Evolutionary conservation across 2,329 filamentous ascomycete genomes (phyloP).

Genomic region (Beauveria bassiana): DNA sequence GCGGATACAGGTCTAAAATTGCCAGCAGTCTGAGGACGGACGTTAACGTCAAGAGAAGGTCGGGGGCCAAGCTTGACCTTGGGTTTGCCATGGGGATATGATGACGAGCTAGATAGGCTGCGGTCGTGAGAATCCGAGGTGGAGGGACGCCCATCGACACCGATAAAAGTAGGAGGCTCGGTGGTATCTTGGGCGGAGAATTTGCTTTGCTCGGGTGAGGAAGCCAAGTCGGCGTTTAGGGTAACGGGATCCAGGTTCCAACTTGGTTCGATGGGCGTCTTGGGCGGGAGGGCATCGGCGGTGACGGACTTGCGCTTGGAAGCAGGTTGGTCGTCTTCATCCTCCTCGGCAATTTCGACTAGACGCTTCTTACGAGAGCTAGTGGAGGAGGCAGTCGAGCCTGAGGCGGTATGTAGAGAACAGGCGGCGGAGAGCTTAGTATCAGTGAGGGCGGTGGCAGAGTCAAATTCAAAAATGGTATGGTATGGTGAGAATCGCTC

Average conservation of each 20-base stretch:
- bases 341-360: conserved; percentile 91
- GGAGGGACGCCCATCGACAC: conserved; percentile 34
- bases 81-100: conserved; percentile 53
- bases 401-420: conserved; percentile 79
- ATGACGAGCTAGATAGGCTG: conserved; percentile 33
- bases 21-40: conserved; percentile 53
- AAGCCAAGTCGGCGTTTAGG: conserved; percentile 44
- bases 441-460: conserved; percentile 75
- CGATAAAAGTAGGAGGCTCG: conserved; percentile 45
- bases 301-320: conserved; percentile 51
- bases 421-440: conserved; percentile 81
- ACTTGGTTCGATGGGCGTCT: conserved; percentile 21
- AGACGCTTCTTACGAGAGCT: conserved; percentile 71
- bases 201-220: conserved; percentile 39
- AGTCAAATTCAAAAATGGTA: conserved; percentile 68
- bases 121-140: conserved; percentile 39
- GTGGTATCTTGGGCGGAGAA: conserved; percentile 39
- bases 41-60: conserved; percentile 60
- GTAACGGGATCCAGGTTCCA: conserved; percentile 31
- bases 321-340: conserved; percentile 63
- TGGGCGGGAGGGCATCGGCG: conserved; percentile 31
- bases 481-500: conserved; percentile 79
- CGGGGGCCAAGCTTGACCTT: conserved; percentile 87
- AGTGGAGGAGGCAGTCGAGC: conserved; percentile 76
- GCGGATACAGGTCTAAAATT: conserved; percentile 67